Evolutionary conservation across 2,329 filamentous ascomycete species (phyloP).

Genomic region (Fonsecaea pugnacius): DNA sequence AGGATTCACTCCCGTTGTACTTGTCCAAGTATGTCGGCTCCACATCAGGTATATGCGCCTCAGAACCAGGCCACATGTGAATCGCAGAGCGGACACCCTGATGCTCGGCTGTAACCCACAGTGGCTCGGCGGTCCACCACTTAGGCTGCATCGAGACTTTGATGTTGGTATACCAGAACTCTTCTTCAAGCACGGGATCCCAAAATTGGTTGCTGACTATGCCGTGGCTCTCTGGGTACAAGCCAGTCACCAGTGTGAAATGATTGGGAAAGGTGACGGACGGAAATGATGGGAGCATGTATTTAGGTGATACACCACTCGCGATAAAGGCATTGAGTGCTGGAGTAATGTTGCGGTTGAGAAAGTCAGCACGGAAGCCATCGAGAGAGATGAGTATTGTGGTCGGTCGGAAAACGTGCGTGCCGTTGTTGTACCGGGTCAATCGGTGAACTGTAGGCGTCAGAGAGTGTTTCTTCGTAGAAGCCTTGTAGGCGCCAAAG

Average conservation of each 20-base stretch:
- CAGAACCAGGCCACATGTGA: conserved; percentile 98
- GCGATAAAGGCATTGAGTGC: conserved; percentile 76
- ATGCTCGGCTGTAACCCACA: conserved; percentile 91
- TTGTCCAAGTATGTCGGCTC: conserved; percentile 82
- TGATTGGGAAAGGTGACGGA: conserved; percentile 97
- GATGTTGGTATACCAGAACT: conserved; percentile 72
- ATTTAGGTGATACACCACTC: conserved; percentile 84
- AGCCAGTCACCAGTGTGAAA: conserved; percentile 86
- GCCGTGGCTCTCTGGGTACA: conserved; percentile 91
- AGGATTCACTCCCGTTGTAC: conserved; percentile 76
- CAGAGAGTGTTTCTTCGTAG: conserved; percentile 45
- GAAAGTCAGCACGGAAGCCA: conserved; percentile 92
- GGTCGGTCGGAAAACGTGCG: conserved; percentile 84
- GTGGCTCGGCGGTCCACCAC: conserved; percentile 94
- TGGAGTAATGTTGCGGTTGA: conserved; percentile 81
- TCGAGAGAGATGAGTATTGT: conserved; percentile 93
- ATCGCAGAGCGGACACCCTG: conserved; percentile 78
- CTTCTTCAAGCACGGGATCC: conserved; percentile 74
- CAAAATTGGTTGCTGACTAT: conserved; percentile 94
- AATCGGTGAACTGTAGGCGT: conserved; percentile 32
- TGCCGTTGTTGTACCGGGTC: conserved; percentile 71
- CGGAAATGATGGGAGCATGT: conserved; percentile 93
- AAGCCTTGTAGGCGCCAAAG: conserved; percentile 61
- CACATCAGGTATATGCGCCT: conserved; percentile 76
- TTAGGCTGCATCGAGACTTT: conserved; percentile 75